These are phyloP conservation scores for Tympanopsis confertula DNA, from an alignment of 2,329 filamentous ascomycete species.

Conservation along the genomic window DNA sequence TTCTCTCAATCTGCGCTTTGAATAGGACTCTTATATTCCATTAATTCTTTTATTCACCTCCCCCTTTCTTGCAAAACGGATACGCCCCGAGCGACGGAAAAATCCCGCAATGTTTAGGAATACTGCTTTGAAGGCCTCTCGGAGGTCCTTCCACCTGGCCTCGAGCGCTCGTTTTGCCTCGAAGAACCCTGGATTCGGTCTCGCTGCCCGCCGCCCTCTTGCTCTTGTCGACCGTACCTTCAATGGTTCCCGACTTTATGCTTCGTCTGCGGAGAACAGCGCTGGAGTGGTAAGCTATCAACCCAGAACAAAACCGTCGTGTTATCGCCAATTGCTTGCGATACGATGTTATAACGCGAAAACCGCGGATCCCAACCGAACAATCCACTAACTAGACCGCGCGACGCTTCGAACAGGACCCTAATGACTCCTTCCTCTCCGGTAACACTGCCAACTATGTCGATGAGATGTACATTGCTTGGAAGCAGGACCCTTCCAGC, in stretches of 20 bases:
- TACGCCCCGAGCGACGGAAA: slow-evolving; percentile 11
- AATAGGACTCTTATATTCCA: too few relatives aligned
- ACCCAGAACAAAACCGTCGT: slow-evolving; percentile 3
- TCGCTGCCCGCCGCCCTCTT: slow-evolving; percentile 25
- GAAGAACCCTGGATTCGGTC: slow-evolving; percentile 18
- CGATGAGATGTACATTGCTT: slow-evolving; percentile 98
- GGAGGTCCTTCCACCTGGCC: slow-evolving; percentile 18
- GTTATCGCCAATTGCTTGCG: slow-evolving; percentile 2
- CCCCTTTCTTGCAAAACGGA: too few relatives aligned
- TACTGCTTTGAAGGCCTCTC: slow-evolving; percentile 21
- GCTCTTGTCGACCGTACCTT: slow-evolving; percentile 22
- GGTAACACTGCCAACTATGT: slow-evolving; percentile 98
- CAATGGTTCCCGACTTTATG: slow-evolving; percentile 29
- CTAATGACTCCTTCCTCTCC: slow-evolving; percentile 91
- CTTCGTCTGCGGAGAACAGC: slow-evolving; percentile 43
- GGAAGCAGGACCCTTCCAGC: slow-evolving; percentile 85
- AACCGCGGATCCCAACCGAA: too few relatives aligned
- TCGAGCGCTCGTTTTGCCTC: slow-evolving; percentile 13
- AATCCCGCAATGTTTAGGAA: slow-evolving; percentile 21
- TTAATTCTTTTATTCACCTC: too few relatives aligned
- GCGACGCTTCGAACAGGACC: slow-evolving; percentile 40
- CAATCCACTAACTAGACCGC: background rate
- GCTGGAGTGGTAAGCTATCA: slow-evolving; percentile 44
- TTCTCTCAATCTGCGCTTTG: too few relatives aligned
- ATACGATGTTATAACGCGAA: background rate